Percentiles rank a stretch among this genome's conserved stretches.
phyloP scores from a whole-genome alignment of 2,329 filamentous ascomycete species.

The Macrophomina pseudophaseolina region DNA sequence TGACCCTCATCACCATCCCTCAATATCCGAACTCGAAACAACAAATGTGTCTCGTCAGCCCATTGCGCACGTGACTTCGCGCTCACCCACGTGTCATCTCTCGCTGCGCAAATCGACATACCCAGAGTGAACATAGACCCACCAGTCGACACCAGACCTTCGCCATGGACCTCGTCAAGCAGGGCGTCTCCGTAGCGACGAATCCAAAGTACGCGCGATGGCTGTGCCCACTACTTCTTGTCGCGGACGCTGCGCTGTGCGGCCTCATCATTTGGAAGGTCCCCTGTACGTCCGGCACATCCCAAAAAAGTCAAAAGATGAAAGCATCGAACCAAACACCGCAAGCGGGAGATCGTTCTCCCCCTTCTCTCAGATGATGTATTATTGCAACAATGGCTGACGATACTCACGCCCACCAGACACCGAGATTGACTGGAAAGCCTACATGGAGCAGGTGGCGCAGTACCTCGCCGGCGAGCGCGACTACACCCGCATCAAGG shows the following conservation, averaged over 20 bases:
- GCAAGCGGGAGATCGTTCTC: background rate
- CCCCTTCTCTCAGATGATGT: too few species aligned
- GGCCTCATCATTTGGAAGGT: slow-evolving; percentile 77
- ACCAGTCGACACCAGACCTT: background rate
- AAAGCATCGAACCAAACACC: background rate
- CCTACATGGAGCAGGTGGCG: slow-evolving; percentile 92
- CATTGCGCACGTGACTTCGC: slow-evolving; percentile 11
- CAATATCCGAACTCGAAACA: background rate
- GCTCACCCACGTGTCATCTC: slow-evolving; percentile 12
- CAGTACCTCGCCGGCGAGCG: slow-evolving; percentile 83
- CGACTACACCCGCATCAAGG: slow-evolving; percentile 84
- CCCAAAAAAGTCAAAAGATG: background rate
- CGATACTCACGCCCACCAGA: slow-evolving; percentile 57
- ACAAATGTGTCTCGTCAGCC: background rate
- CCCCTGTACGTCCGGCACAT: slow-evolving; percentile 66
- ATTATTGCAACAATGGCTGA: background rate
- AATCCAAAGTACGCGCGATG: slow-evolving; percentile 64
- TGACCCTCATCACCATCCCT: background rate
- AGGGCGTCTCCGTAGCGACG: slow-evolving; percentile 48
- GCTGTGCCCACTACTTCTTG: slow-evolving; percentile 70
- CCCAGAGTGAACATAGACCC: too few species aligned
- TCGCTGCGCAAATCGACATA: background rate
- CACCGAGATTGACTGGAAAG: slow-evolving; percentile 96
- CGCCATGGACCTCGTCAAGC: slow-evolving; percentile 43
- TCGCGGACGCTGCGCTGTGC: slow-evolving; percentile 74